Conservation (phyloP, 177 flowering plant species). For the Vitis hybrid region DNA sequence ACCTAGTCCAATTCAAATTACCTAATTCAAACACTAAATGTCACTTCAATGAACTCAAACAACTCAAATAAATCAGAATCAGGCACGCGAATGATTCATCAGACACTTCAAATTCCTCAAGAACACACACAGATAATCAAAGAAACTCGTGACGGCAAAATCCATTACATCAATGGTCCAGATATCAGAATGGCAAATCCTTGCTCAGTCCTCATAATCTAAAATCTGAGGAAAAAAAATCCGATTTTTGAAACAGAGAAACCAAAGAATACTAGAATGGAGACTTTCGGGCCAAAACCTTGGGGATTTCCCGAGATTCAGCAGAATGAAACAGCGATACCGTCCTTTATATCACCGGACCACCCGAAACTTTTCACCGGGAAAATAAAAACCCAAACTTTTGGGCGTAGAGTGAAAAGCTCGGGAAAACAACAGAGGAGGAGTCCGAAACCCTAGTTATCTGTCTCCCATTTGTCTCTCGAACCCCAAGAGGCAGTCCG, state of each 20-base stretch:
- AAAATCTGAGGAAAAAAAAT: background rate
- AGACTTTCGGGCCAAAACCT: background rate
- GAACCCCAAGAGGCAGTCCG: background rate
- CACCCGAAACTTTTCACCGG: background rate
- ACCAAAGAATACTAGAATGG: conserved; percentile 3
- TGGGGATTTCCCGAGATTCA: background rate
- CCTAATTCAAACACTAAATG: too few species aligned
- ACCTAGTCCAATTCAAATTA: too few species aligned
- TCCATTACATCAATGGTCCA: too few species aligned
- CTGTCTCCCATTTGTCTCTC: background rate
- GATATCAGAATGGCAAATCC: background rate
- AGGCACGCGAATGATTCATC: background rate
- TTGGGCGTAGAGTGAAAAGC: background rate
- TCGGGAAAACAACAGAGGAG: background rate
- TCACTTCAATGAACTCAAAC: too few species aligned
- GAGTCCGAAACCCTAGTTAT: conserved; percentile 1
- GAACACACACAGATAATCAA: background rate
- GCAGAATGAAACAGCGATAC: background rate
- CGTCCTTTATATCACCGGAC: too few species aligned
- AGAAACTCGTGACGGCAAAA: background rate
- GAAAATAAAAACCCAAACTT: conserved; percentile 1
- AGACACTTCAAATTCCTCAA: background rate
- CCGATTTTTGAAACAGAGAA: background rate
- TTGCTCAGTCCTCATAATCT: background rate
- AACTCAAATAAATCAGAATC: background rate